Conservation (phyloP, 1,284 basidiomycete species). For the Marasmius oreades region DNA sequence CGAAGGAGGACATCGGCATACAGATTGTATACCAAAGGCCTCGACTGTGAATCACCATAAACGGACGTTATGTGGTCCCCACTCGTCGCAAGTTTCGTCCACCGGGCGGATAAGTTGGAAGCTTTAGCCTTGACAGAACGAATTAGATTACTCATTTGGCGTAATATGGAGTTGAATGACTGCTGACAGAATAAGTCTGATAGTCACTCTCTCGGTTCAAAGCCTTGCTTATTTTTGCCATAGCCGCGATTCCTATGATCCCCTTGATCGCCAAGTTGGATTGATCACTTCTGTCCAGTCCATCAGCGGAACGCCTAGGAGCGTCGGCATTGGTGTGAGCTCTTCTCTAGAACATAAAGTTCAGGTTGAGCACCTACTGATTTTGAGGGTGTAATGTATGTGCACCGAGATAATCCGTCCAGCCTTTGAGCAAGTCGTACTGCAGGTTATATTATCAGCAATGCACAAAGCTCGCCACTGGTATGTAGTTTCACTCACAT, state of each 20-base stretch:
- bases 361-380: conserved; percentile 18
- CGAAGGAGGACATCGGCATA: conserved; percentile 11
- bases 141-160: not conserved
- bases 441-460: too few relatives aligned
- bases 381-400: conserved; percentile 20
- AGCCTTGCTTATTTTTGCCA: conserved; percentile 34
- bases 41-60: not conserved
- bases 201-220: conserved; percentile 21
- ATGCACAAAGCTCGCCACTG: too few relatives aligned
- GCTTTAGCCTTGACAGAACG: conserved; percentile 5
- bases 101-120: not conserved
- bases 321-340: not conserved
- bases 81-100: conserved; percentile 1
- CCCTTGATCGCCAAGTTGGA: conserved; percentile 40
- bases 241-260: conserved; percentile 38
- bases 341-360: not conserved
- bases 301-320: conserved; percentile 22
- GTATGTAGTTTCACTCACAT: conserved; percentile 4
- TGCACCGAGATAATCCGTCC: conserved; percentile 23
- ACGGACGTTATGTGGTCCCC: conserved; percentile 2
- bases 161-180: not conserved
- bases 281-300: conserved; percentile 16
- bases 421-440: conserved; percentile 9
- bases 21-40: conserved; percentile 11
- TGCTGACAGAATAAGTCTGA: conserved; percentile 25